These are phyloP conservation scores for Populus nigra DNA, from an alignment of 345 rosid species.

Conservation along the genomic window DNA sequence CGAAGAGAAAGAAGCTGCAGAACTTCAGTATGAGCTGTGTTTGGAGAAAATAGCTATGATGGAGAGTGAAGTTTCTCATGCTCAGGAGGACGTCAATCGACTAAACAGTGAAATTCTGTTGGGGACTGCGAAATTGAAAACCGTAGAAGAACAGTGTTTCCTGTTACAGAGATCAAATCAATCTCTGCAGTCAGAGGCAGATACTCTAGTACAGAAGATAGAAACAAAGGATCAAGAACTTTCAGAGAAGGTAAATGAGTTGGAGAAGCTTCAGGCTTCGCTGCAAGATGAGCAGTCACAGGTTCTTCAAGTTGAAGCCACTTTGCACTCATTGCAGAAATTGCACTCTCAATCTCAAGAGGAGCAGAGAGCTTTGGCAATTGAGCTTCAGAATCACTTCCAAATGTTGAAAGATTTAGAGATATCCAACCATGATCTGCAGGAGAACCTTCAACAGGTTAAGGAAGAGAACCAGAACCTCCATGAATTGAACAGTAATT, in stretches of 20 bases:
- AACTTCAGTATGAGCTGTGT: constrained; percentile 23
- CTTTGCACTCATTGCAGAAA: constrained; percentile 43
- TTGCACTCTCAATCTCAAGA: constrained; percentile 35
- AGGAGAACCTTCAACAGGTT: constrained; percentile 49
- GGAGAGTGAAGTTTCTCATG: constrained; percentile 24
- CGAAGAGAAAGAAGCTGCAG: constrained; percentile 25
- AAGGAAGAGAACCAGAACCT: constrained; percentile 34
- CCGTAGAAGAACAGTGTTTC: constrained; percentile 24
- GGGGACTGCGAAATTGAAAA: constrained; percentile 22
- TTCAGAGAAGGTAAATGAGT: constrained; percentile 43
- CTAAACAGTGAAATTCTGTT: constrained; percentile 21
- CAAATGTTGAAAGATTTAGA: constrained; percentile 31
- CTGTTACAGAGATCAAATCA: constrained; percentile 63
- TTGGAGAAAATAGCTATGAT: constrained; percentile 19
- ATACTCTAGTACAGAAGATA: constrained; percentile 22
- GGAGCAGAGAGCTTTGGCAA: constrained; percentile 30
- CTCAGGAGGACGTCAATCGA: constrained; percentile 26
- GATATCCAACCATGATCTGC: constrained; percentile 37
- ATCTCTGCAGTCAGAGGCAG: constrained; percentile 29
- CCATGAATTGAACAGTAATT: constrained; percentile 44
- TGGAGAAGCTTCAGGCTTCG: constrained; percentile 26
- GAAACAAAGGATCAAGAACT: constrained; percentile 65
- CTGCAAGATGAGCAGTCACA: constrained; percentile 63
- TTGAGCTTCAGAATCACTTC: constrained; percentile 25
- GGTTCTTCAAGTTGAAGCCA: constrained; percentile 56